phyloP scores from a whole-genome alignment of 805 yeast genomes.

The Citeromyces nyonsensis region DNA sequence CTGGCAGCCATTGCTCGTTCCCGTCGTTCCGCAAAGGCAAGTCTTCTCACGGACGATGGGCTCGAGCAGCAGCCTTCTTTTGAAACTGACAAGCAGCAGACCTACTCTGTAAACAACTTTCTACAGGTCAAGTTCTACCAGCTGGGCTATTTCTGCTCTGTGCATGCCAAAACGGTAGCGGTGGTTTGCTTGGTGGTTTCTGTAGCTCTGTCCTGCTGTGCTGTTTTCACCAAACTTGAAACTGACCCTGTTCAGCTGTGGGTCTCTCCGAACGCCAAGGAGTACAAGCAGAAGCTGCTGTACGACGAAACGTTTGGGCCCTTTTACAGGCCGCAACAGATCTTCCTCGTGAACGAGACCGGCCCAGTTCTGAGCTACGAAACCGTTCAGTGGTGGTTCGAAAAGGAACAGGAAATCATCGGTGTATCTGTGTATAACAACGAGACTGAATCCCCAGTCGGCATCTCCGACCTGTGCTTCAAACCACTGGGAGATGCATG shows the following conservation, averaged over 20 bases:
- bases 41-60: neutral
- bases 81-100: constrained; percentile 13
- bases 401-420: constrained; percentile 45
- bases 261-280: constrained; percentile 73
- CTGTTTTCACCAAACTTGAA: constrained; percentile 41
- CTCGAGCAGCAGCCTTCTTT: constrained; percentile 10
- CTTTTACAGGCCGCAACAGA: constrained; percentile 79
- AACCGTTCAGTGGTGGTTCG: constrained; percentile 77
- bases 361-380: constrained; percentile 60
- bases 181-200: constrained; percentile 22
- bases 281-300: constrained; percentile 46
- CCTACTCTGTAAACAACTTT: constrained; percentile 30
- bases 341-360: constrained; percentile 54
- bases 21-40: neutral
- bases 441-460: constrained; percentile 6
- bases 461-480: constrained; percentile 60
- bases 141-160: constrained; percentile 45
- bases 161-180: constrained; percentile 40
- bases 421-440: constrained; percentile 10
- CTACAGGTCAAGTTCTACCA: constrained; percentile 30
- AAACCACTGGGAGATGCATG: constrained; percentile 73
- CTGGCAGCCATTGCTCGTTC: constrained; percentile 1
- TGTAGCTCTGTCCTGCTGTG: constrained; percentile 32
- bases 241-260: constrained; percentile 72
- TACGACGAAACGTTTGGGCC: constrained; percentile 83